A percentile compares a stretch with the other conserved stretches of the same genome.
Evolutionary conservation across 768 basidiomycete genomes (phyloP).

Genomic region (Tylopilus cervinicoccineus): DNA sequence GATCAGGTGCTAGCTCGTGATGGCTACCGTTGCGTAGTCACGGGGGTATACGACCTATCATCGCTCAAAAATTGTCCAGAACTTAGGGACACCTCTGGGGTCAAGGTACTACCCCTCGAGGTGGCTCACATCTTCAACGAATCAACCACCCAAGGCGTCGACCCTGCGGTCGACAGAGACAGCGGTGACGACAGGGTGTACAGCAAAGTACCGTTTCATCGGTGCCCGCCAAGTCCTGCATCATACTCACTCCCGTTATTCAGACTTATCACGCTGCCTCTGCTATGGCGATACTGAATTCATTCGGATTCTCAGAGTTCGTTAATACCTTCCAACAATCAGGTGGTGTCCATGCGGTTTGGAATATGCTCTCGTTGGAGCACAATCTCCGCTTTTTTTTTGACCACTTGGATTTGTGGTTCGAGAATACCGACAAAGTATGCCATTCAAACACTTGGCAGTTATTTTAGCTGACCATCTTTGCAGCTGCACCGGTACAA

Average conservation of each 20-base stretch:
- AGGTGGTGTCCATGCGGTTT: background rate
- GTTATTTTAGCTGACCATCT: background rate
- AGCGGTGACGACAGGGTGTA: background rate
- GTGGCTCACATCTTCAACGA: background rate
- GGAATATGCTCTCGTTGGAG: constrained; percentile 1
- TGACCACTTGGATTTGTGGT: background rate
- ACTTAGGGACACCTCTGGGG: too few species aligned
- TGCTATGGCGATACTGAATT: background rate
- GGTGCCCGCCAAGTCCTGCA: background rate
- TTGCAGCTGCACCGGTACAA: background rate
- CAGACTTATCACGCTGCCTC: background rate
- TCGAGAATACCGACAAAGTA: background rate
- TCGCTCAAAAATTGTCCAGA: background rate
- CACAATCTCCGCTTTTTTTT: fast-evolving
- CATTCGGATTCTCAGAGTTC: background rate
- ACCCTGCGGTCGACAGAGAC: background rate
- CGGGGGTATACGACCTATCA: background rate
- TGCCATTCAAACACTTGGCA: background rate
- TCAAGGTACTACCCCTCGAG: too few species aligned
- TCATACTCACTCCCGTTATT: background rate
- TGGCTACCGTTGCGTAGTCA: background rate
- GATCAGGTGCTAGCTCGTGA: background rate
- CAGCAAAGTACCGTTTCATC: background rate
- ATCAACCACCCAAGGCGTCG: background rate
- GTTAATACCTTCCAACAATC: background rate